A percentile compares a stretch with the other conserved stretches of the same genome.
These are phyloP conservation scores for Sclerospora graminicola DNA, from an alignment of 352 stramenopile genomes.

Conservation along the genomic window DNA sequence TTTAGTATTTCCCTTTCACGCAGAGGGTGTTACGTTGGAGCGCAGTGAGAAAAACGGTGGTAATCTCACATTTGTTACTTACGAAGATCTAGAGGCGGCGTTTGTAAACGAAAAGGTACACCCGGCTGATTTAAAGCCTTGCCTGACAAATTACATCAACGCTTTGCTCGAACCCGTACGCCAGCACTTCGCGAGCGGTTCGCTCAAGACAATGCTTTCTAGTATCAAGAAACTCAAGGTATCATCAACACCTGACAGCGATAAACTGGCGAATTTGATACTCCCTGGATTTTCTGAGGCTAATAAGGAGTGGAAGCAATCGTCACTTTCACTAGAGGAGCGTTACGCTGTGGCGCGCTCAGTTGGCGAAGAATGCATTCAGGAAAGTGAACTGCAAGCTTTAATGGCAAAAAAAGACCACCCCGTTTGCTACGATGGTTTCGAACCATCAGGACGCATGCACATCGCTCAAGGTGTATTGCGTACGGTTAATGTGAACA, in stretches of 20 bases:
- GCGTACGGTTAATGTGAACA: slow-evolving; percentile 95
- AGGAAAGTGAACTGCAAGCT: slow-evolving; percentile 79
- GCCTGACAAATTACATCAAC: slow-evolving; percentile 90
- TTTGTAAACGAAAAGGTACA: slow-evolving; percentile 90
- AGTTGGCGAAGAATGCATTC: slow-evolving; percentile 90
- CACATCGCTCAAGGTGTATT: slow-evolving; percentile 98
- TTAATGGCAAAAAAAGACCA: slow-evolving; percentile 85
- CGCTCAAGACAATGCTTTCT: slow-evolving; percentile 92
- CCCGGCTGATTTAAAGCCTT: slow-evolving; percentile 94
- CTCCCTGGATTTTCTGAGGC: slow-evolving; percentile 53
- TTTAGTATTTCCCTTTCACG: slow-evolving; percentile 87
- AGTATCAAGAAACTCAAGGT: slow-evolving; percentile 88
- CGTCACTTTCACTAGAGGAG: slow-evolving; percentile 68
- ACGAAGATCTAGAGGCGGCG: slow-evolving; percentile 86
- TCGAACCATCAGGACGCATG: slow-evolving; percentile 98
- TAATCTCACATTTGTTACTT: slow-evolving; percentile 83
- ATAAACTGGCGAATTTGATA: slow-evolving; percentile 62
- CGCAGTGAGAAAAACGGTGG: slow-evolving; percentile 80
- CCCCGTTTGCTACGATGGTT: slow-evolving; percentile 96
- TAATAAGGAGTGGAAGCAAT: slow-evolving; percentile 64
- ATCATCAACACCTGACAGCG: slow-evolving; percentile 42
- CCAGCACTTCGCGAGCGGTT: slow-evolving; percentile 90
- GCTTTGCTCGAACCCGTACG: slow-evolving; percentile 92
- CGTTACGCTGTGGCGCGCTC: slow-evolving; percentile 69
- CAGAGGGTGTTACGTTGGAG: slow-evolving; percentile 60